Evolutionary conservation across 1,139 yeast genomes (phyloP), one percentile per base, ranked within the genome.

Genomic region (Trichomonascaceae sp.): DNA sequence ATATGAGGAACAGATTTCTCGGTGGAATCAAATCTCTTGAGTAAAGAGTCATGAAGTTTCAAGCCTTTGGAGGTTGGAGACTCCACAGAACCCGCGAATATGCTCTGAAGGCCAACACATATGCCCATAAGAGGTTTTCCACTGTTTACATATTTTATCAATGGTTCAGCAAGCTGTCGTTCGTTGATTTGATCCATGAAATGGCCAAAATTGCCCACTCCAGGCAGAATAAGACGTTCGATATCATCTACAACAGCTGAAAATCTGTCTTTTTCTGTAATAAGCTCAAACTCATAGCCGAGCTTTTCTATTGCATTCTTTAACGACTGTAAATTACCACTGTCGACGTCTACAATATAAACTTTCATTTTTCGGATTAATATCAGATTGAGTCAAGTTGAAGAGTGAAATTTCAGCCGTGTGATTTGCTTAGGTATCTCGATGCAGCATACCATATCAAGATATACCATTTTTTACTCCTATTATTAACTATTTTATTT

Each of bases 121-220:
- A 93, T 89, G 8, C 99, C 99, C 96, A 93, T 88, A 43, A 93
- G 73, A 12, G 95, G 86, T 62, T 83, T 81, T 0, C 96, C 97
- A 18, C 86, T 75, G 6, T 74, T 70, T 49, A 90, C 82, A 63
- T 88, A 90, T 49, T 77, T 71, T 52, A 71, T 73, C 38, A 93
- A 74, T 0, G 95, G 95, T 38, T 74, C 79, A 12, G 77, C 81
- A 55, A 93, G 81, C 0, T 83, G 81, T 57, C 87, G 77, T 2
- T 74, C 74, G 53, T 77, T 78, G 52, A 93, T 70, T 62, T 87
- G 82, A 53, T 80, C 81, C 58, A 90, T 89, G 68, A 93, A 91
- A 68, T 93, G 98, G 44, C 96, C 99, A 70, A 83, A 93, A 68
- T 90, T 91, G 27, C 99, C 99, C 5, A 93, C 99, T 24, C 99